phyloP scores from a whole-genome alignment of 345 rosid genomes.

The Pugionium cornutum region DNA sequence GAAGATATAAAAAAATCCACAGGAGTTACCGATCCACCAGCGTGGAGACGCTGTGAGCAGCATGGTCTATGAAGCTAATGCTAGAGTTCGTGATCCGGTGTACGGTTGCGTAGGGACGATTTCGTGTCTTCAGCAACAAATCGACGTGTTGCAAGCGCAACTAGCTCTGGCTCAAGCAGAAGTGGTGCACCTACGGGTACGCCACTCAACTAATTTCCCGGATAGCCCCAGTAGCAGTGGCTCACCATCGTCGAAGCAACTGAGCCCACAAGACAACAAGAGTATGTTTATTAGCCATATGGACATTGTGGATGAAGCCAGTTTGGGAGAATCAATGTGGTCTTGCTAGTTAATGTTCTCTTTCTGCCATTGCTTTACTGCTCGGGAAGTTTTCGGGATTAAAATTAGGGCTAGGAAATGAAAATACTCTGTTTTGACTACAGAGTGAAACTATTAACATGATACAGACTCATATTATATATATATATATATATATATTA shows the following conservation, averaged over 20 bases:
- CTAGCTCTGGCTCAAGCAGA: slow-evolving; percentile 90
- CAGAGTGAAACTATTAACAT: slow-evolving; percentile 42
- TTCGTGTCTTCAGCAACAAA: slow-evolving; percentile 81
- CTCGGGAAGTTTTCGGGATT: slow-evolving; percentile 22
- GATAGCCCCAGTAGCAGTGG: slow-evolving; percentile 64
- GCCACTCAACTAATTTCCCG: slow-evolving; percentile 47
- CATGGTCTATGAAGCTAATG: slow-evolving; percentile 94
- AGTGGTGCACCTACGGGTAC: slow-evolving; percentile 75
- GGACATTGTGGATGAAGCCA: slow-evolving; percentile 66
- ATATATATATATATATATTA: slow-evolving; percentile 5
- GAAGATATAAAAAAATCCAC: slow-evolving; percentile 6
- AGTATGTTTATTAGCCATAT: slow-evolving; percentile 51
- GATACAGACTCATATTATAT: slow-evolving; percentile 5
- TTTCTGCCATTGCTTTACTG: neutral
- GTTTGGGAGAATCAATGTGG: slow-evolving; percentile 76
- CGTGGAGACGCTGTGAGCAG: slow-evolving; percentile 89
- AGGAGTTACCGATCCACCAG: slow-evolving; percentile 78
- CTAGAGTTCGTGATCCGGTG: slow-evolving; percentile 91
- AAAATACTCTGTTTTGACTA: slow-evolving; percentile 28
- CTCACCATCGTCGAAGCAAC: slow-evolving; percentile 61
- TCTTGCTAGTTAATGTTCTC: slow-evolving; percentile 44
- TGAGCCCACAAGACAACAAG: slow-evolving; percentile 54
- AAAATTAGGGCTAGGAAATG: slow-evolving; percentile 24
- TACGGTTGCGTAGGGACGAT: slow-evolving; percentile 95
- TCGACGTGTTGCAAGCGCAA: slow-evolving; percentile 78